phyloP scores from a whole-genome alignment of 2,329 filamentous ascomycete species.

The Microsporum ferrugineum region DNA sequence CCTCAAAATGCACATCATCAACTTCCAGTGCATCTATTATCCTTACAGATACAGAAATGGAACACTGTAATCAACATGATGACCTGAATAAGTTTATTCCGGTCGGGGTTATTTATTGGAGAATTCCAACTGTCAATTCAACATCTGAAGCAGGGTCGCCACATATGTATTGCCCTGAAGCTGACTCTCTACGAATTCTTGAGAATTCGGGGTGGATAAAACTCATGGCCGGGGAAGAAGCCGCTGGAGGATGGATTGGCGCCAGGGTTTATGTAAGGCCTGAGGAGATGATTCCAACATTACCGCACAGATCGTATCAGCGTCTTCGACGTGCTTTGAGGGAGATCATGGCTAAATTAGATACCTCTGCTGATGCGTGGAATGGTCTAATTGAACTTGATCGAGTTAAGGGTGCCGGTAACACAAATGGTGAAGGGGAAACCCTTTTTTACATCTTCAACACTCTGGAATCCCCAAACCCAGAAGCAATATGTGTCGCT shows the following conservation, averaged over 20 bases:
- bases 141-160: not conserved
- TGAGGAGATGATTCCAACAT: conserved; percentile 27
- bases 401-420: conserved; percentile 1
- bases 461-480: conserved; percentile 33
- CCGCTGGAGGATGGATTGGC: conserved; percentile 9
- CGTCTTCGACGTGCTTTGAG: conserved; percentile 28
- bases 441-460: conserved; percentile 43
- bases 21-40: not conserved
- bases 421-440: conserved; percentile 26
- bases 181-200: conserved; percentile 19
- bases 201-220: conserved; percentile 30
- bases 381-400: conserved; percentile 13
- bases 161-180: not conserved
- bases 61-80: conserved; percentile 5
- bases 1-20: not conserved
- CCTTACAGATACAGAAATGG: conserved; percentile 8
- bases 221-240: conserved; percentile 9
- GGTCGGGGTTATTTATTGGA: conserved; percentile 24
- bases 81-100: conserved; percentile 21
- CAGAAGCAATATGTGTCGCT: conserved; percentile 22
- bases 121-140: not conserved
- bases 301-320: not conserved
- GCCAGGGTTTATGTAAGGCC: conserved; percentile 32
- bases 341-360: conserved; percentile 30
- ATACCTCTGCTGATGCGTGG: conserved; percentile 32